Base-by-base conservation (phyloP, 2,329 filamentous ascomycete genomes). In the Colletotrichum neosansevieriae region DNA sequence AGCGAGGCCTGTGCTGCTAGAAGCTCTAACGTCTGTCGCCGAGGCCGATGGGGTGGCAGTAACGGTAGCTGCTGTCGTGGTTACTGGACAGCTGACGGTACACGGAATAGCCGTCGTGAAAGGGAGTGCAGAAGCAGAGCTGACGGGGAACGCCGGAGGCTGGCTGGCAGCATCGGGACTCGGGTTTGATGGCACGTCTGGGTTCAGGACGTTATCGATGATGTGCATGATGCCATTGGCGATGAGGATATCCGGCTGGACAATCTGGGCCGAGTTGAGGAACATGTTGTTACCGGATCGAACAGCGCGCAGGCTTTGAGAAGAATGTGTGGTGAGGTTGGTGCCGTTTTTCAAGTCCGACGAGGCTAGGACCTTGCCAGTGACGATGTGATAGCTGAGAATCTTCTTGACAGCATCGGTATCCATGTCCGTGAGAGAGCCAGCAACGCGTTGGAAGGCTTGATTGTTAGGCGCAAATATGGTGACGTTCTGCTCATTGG, bases 141-240 rank as follows among this genome's bases (percentile, higher is more conserved):
- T 70, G 45, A 58, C 67, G 15, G 71, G 53, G 56, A 76, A 80
- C 0, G 75, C 79, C 5, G 82, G 78, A 11, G 74, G 71, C 44
- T 82, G 78, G 4, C 76, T 78, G 24, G 73, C 73, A 1, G 76
- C 70, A 3, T 74, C 75, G 6, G 80, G 78, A 53, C 85, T 76
- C 0, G 83, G 83, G 3, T 74, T 76, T 3, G 71, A 72, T 13
- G 77, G 66, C 4, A 74, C 78, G 42, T 81, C 74, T 1, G 82
- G 84, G 73, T 83, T 85, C 34, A 86, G 76, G 7, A 85, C 82
- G 64, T 80, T 81, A 74, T 90, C 87, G 63, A 89, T 81, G 50
- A 89, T 79, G 74, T 89, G 88, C 19, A 88, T 76, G 56, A 89
- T 85, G 44, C 87, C 87, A 72, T 89, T 89, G 63, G 84, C 82